Evolutionary conservation across 2,329 filamentous ascomycete species (phyloP), one percentile per base, ranked within the genome.

Genomic region (Purpureocillium lavendulum): DNA sequence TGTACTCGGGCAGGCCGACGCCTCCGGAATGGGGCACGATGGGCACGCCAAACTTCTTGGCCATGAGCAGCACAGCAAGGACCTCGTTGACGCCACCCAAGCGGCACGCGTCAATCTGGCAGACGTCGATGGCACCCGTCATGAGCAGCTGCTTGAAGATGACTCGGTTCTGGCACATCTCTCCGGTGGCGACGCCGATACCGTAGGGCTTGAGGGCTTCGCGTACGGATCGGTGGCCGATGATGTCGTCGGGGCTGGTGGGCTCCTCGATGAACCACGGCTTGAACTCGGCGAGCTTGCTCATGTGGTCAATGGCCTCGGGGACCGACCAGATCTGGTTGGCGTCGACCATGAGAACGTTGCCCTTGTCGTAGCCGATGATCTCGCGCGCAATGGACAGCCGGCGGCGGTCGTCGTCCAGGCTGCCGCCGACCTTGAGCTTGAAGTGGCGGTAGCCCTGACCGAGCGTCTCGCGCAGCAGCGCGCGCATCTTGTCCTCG

Each of bases 191-290:
- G 5, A 94, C 88, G 42, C 86, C 86, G 52, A 95, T 87, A 41
- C 76, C 77, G 55, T 79, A 70, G 0, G 84, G 80, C 52, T 75
- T 73, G 10, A 95, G 78, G 4, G 87, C 87, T 45, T 90, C 82
- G 38, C 85, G 80, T 52, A 94, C 80, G 4, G 85, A 82, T 56
- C 84, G 86, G 73, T 95, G 88, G 42, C 88, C 88, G 40, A 92
- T 79, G 42, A 94, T 80, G 59, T 95, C 88, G 56, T 94, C 88
- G 11, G 88, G 88, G 16, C 81, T 87, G 12, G 88, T 95, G 2
- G 88, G 88, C 71, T 95, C 88, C 67, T 94, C 88, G 57, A 95
- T 94, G 67, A 94, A 94, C 84, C 87, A 92, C 21, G 84, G 84
- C 70, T 84, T 84, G 69, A 88, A 94, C 52, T 88, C 80, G 41